These are phyloP conservation scores for Xanthoparmelia taractica DNA, from an alignment of 495 filamentous ascomycete species.

Conservation along the genomic window DNA sequence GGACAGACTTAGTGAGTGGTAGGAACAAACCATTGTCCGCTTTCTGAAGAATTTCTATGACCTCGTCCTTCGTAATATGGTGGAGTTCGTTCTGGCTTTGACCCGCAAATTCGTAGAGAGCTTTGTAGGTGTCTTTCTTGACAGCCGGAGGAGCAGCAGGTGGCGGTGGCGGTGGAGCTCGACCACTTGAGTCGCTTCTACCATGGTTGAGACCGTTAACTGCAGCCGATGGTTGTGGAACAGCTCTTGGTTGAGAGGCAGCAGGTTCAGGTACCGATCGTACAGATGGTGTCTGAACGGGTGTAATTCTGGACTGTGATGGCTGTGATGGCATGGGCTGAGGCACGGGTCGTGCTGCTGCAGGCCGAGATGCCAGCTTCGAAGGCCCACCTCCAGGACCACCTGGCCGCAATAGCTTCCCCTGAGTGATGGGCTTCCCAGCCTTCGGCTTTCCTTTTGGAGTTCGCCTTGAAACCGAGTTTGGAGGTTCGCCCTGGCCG, in stretches of 20 bases:
- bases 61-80: slow-evolving; percentile 63
- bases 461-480: slow-evolving; percentile 73
- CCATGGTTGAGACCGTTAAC: slow-evolving; percentile 41
- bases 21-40: slow-evolving; percentile 73
- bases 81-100: slow-evolving; percentile 72
- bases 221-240: slow-evolving; percentile 43
- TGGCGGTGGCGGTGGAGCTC: slow-evolving; percentile 60
- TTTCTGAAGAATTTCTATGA: slow-evolving; percentile 80
- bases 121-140: slow-evolving; percentile 71
- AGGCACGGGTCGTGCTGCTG: slow-evolving; percentile 40
- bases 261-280: slow-evolving; percentile 39
- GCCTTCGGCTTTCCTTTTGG: slow-evolving; percentile 78
- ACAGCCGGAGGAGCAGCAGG: slow-evolving; percentile 55
- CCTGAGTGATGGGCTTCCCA: slow-evolving; percentile 80
- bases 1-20: slow-evolving; percentile 5
- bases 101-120: slow-evolving; percentile 80
- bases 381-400: slow-evolving; percentile 76
- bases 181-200: slow-evolving; percentile 46
- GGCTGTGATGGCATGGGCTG: slow-evolving; percentile 33
- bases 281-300: slow-evolving; percentile 33
- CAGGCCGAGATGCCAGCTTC: slow-evolving; percentile 50
- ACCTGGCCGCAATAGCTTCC: slow-evolving; percentile 83
- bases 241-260: slow-evolving; percentile 34
- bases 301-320: slow-evolving; percentile 21
- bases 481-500: slow-evolving; percentile 71